Conservation (phyloP, 2,329 filamentous ascomycete genomes). For the Alternaria metachromatica region DNA sequence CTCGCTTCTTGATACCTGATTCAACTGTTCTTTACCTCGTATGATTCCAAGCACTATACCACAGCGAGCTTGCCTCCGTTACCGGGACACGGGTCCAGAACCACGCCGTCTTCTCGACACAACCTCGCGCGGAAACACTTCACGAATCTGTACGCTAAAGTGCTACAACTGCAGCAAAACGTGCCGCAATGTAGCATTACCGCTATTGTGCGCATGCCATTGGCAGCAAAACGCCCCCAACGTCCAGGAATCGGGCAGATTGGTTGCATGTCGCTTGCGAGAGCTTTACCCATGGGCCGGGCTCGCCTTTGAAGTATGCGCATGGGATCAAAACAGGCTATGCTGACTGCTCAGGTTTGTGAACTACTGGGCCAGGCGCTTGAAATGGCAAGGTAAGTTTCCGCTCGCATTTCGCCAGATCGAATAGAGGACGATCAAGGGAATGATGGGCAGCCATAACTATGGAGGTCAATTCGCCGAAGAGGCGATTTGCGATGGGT, state of each 20-base stretch:
- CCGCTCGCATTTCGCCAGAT: not conserved
- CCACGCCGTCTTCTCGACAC: not conserved
- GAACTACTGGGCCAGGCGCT: conserved; percentile 10
- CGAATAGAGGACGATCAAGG: not conserved
- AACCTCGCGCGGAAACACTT: not conserved
- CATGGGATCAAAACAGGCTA: conserved; percentile 11
- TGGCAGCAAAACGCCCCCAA: conserved; percentile 8
- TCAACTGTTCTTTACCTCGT: not conserved
- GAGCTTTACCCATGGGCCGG: conserved; percentile 11
- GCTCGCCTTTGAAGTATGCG: not conserved
- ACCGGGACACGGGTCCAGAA: not conserved
- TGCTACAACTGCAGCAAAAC: not conserved
- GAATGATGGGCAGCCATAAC: not conserved
- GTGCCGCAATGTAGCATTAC: not conserved
- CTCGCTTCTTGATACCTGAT: not conserved
- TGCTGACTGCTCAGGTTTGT: conserved; percentile 20
- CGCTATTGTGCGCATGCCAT: conserved; percentile 1
- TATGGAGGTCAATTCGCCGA: not conserved
- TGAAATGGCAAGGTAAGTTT: not conserved
- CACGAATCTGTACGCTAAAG: not conserved
- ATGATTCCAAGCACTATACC: not conserved
- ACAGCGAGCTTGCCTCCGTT: not conserved
- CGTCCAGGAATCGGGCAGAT: conserved; percentile 5
- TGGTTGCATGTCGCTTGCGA: conserved; percentile 8
- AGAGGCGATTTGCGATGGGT: not conserved